Evolutionary conservation across 805 yeast species (phyloP).

Genomic region (Hanseniaspora opuntiae): DNA sequence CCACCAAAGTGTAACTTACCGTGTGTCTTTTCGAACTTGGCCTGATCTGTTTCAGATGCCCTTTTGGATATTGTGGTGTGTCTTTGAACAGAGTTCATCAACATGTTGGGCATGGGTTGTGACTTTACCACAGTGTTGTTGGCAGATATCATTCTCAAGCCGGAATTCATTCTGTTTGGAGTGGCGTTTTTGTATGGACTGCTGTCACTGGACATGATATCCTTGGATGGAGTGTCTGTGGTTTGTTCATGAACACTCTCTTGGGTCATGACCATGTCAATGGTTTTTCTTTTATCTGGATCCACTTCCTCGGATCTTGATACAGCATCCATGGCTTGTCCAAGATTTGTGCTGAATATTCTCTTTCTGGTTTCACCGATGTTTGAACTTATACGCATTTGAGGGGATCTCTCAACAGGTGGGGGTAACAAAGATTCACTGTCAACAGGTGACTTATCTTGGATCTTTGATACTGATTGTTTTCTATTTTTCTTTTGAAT

Average conservation of each 20-base stretch:
- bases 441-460: constrained; percentile 10
- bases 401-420: constrained; percentile 29
- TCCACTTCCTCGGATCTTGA: constrained; percentile 28
- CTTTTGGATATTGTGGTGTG: constrained; percentile 17
- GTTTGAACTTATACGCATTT: constrained; percentile 27
- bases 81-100: constrained; percentile 20
- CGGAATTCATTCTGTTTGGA: constrained; percentile 20
- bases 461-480: constrained; percentile 16
- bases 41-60: constrained; percentile 12
- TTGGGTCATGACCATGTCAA: constrained; percentile 21
- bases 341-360: constrained; percentile 21
- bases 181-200: constrained; percentile 13
- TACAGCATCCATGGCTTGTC: constrained; percentile 26
- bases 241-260: neutral
- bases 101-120: constrained; percentile 16
- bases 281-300: constrained; percentile 27
- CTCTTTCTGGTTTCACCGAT: constrained; percentile 18
- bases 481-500: constrained; percentile 21
- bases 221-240: constrained; percentile 4
- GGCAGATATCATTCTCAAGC: constrained; percentile 23
- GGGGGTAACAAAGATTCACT: constrained; percentile 26
- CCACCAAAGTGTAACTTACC: constrained; percentile 8
- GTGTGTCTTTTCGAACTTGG: constrained; percentile 1
- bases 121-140: constrained; percentile 14
- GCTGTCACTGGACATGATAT: neutral